Conservation (phyloP, 1,284 basidiomycete genomes). For the Cyathus olla region DNA sequence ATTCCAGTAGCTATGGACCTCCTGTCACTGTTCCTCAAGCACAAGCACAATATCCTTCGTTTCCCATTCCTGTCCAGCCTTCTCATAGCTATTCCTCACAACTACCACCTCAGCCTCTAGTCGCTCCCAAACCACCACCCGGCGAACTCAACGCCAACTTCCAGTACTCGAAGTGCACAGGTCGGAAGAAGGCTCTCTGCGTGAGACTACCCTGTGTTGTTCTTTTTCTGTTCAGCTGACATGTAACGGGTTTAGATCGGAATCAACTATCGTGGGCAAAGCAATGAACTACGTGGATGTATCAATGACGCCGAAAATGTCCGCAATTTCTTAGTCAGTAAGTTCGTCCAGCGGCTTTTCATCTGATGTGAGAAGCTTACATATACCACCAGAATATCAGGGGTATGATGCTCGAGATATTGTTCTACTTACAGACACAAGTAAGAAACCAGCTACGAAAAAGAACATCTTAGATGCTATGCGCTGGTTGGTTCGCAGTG, state of each 20-base stretch:
- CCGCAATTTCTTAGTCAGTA: constrained; percentile 76
- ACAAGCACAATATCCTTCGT: too few species aligned
- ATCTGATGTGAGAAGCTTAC: not conserved
- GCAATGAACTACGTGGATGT: constrained; percentile 77
- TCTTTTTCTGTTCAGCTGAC: constrained; percentile 2
- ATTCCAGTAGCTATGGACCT: not conserved
- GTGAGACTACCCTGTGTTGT: constrained; percentile 50
- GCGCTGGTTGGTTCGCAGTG: constrained; percentile 3
- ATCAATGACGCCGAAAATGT: constrained; percentile 87
- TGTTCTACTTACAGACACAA: constrained; percentile 83
- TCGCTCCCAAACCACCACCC: constrained; percentile 16
- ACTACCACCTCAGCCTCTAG: not conserved
- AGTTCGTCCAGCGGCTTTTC: constrained; percentile 33
- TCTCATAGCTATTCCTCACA: not conserved
- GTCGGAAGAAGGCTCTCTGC: constrained; percentile 78
- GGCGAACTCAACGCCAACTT: constrained; percentile 42
- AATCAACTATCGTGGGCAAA: constrained; percentile 82
- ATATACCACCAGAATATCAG: constrained; percentile 56
- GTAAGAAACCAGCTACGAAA: constrained; percentile 74
- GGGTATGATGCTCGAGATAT: constrained; percentile 81
- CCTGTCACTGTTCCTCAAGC: too few species aligned
- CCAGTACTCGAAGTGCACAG: constrained; percentile 79
- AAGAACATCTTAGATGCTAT: constrained; percentile 66
- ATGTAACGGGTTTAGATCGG: constrained; percentile 62
- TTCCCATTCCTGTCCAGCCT: constrained; percentile 13